Evolutionary conservation across 2,329 filamentous ascomycete genomes (phyloP), one percentile per base, ranked within the genome.

Genomic region (Xylaria sp.): DNA sequence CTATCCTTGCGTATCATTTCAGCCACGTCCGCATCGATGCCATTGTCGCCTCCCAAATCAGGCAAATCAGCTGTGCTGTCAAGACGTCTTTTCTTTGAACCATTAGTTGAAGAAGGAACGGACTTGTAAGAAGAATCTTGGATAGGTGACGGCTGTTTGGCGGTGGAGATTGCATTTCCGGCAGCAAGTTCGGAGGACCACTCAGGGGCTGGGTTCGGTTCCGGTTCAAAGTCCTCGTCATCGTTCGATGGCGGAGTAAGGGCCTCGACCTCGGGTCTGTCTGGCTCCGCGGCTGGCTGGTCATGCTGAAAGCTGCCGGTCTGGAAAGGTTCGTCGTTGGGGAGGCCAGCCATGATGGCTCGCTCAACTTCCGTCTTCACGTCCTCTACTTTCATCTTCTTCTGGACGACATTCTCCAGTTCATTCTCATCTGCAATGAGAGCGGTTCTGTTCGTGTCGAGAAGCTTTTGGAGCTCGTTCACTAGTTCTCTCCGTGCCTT

Each of bases 291-390:
- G 11, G 74, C 73, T 2, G 78, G 77, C 62, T 75, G 80, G 44
- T 74, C 75, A n/a, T 73, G 74, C 42, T 79, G 70, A 53, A 78
- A 74, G 7, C 78, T 76, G 2, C 79, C 77, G 2, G 79, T 76
- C 8, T 83, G 78, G 7, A 78, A 75, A 18, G 78, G 76, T 59
- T 83, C 80, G 56, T 78, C 78, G 7, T 86, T 82, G 1, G 84
- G 82, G 19, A 96, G 81, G 7, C 90, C 91, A 55, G 89, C 85
- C 83, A 99, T 91, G 66, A 99, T 97, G 53, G 85, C 88, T 65
- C 93, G 85, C 74, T 99, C 94, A 6, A 99, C 92, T 52, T 94
- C 89, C 55, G 87, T 86, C 74, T 95, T 96, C 76, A 91, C 92
- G 16, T 80, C 78, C 67, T 97, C 92, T 13, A 92, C 90, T 58